Conservation (phyloP, 257 asterid genomes). For the Salvia splendens region DNA sequence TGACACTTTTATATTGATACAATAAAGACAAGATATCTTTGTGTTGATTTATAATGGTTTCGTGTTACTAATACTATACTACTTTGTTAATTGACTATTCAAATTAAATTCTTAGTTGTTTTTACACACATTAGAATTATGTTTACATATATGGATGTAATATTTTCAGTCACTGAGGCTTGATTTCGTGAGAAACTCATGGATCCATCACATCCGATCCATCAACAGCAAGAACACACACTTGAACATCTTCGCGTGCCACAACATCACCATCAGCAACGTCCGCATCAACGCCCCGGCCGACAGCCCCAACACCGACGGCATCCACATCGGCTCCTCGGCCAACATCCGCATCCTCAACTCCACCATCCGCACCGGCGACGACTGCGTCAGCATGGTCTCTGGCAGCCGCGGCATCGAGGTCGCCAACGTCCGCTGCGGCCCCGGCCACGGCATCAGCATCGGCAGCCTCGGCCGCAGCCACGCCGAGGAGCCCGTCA, state of each 20-base stretch:
- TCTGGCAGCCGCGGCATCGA: slow-evolving; percentile 52
- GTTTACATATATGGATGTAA: too few species aligned
- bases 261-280: slow-evolving; percentile 42
- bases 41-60: too few species aligned
- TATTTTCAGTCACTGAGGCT: slow-evolving; percentile 55
- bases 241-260: slow-evolving; percentile 58
- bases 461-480: slow-evolving; percentile 61
- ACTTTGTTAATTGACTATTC: too few species aligned
- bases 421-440: slow-evolving; percentile 47
- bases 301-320: slow-evolving; percentile 75
- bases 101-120: too few species aligned
- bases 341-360: slow-evolving; percentile 36
- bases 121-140: too few species aligned
- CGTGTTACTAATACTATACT: too few species aligned
- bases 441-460: slow-evolving; percentile 86
- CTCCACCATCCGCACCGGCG: slow-evolving; percentile 58
- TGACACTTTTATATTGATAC: too few species aligned
- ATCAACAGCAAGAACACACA: slow-evolving; percentile 73
- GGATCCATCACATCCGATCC: slow-evolving; percentile 47
- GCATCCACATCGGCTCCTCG: slow-evolving; percentile 63
- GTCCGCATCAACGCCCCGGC: slow-evolving; percentile 53
- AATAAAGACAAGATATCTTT: too few species aligned
- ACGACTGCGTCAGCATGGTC: slow-evolving; percentile 71
- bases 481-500: slow-evolving; percentile 39
- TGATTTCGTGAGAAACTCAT: slow-evolving; percentile 57